A percentile compares a stretch with the other conserved stretches of the same genome.
phyloP scores from a whole-genome alignment of 2,329 filamentous ascomycete genomes.

The Ceratocystis alfenasii region DNA sequence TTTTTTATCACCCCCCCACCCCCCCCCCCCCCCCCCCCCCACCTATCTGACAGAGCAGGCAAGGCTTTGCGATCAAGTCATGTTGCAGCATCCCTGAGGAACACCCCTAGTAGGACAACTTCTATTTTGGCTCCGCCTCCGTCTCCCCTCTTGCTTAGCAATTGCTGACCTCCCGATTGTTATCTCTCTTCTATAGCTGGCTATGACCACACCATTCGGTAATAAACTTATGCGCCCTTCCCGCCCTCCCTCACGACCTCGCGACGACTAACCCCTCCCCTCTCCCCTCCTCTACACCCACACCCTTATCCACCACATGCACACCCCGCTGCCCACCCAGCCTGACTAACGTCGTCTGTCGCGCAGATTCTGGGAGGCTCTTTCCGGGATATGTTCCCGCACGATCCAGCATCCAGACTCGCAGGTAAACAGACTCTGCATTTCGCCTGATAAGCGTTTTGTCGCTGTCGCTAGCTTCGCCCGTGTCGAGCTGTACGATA shows the following conservation, averaged over 20 bases:
- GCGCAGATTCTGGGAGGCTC: constrained; percentile 86
- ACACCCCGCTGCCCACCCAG: background rate
- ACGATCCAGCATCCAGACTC: constrained; percentile 98
- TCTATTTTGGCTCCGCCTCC: background rate
- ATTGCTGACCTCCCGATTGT: background rate
- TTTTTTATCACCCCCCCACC: too few relatives aligned
- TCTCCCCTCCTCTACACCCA: background rate
- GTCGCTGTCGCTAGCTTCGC: constrained; percentile 70
- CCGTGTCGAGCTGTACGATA: constrained; percentile 94
- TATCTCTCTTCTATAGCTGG: constrained; percentile 34
- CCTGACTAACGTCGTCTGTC: background rate
- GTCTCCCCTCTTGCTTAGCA: background rate
- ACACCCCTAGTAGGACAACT: too few relatives aligned
- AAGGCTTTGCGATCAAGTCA: background rate
- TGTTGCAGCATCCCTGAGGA: too few relatives aligned
- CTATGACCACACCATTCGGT: constrained; percentile 53
- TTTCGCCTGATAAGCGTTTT: constrained; percentile 94
- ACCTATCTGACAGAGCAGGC: background rate
- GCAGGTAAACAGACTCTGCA: constrained; percentile 95
- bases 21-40: too few relatives aligned
- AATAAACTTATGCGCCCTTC: constrained; percentile 21
- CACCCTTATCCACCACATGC: too few relatives aligned
- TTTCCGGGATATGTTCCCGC: constrained; percentile 93
- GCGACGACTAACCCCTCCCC: background rate
- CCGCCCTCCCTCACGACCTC: background rate